Base-by-base conservation (phyloP, 225 moss, liverwort and hornwort species). In the Asterella californica region DNA sequence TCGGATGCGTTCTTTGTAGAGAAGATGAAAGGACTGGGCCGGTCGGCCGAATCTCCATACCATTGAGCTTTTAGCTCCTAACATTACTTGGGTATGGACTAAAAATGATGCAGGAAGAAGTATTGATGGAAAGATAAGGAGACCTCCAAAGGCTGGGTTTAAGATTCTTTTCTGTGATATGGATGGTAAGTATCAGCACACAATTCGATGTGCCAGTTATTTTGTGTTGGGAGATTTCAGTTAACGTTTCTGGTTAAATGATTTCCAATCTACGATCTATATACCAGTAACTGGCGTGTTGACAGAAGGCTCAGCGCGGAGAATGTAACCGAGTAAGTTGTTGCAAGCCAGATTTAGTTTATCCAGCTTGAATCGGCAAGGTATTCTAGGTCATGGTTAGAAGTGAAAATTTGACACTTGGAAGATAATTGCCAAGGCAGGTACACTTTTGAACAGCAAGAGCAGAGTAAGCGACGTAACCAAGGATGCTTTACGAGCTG, bases 141-240 rank as follows among this genome's bases (percentile, higher is more conserved):
- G 47, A 76, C 61, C 60, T 63, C 46, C 83, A 54, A 90, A 87
- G 70, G 65, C 87, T 48, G 84, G 89, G 33, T 92, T 92, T 78
- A 91, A 88, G 84, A 82, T 94, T 50, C 81, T 99, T 38, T 95
- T 99, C 38, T 95, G 93, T 55, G 97, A 99, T 78, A 95, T 99
- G 97, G 97, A 99, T 86, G 84, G 97, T 93, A 84, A 88, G 84
- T 15, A 36, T 25, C 24, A 30, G 24, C 27, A 17, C 22, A 19
- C 24, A 19, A 22, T 10, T 70, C 24, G 21, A 9, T 70, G 38
- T 70, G 24, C 42, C 1, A 2, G 30, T 3, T 17, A 52, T 42
- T n/a, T 52, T 52, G 14, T 52, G 52, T 52, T 17, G 52, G 27
- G 30, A 63, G 8, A 29, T 9, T 63, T 30, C 63, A 57, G 57